Percentiles rank a stretch among this genome's conserved stretches.
These are phyloP conservation scores for Penicillium cinerascens DNA, from an alignment of 495 filamentous ascomycete genomes.

Conservation along the genomic window DNA sequence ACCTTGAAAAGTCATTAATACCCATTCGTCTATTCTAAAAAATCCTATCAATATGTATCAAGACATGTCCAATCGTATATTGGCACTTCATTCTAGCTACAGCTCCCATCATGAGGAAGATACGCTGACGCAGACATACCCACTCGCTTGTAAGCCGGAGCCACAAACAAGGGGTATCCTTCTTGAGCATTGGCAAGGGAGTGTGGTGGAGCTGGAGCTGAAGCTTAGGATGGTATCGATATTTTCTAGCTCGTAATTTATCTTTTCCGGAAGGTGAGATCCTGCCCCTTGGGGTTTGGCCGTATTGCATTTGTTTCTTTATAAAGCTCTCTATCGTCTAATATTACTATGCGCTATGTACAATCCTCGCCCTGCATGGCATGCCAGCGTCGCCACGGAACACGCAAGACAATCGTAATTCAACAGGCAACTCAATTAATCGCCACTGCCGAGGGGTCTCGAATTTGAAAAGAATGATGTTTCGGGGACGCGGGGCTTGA, in stretches of 20 bases:
- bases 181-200: no score
- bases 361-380: neutral
- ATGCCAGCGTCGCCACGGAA: conserved; percentile 18
- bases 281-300: no score
- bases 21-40: no score
- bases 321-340: neutral
- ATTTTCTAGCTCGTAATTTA: neutral
- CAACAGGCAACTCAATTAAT: conserved; percentile 11
- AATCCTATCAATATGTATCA: no score
- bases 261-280: neutral
- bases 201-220: neutral
- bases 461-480: neutral
- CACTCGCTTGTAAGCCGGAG: no score
- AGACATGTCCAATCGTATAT: no score
- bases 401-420: neutral
- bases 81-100: no score
- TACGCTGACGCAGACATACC: no score
- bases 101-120: no score
- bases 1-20: no score
- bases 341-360: neutral
- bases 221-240: neutral
- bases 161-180: no score
- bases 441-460: conserved; percentile 23
- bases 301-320: neutral
- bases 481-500: neutral